A percentile compares a stretch with the other conserved stretches of the same genome.
Conservation (phyloP, 2,329 filamentous ascomycete genomes). For the Epichloe sylvatica region DNA sequence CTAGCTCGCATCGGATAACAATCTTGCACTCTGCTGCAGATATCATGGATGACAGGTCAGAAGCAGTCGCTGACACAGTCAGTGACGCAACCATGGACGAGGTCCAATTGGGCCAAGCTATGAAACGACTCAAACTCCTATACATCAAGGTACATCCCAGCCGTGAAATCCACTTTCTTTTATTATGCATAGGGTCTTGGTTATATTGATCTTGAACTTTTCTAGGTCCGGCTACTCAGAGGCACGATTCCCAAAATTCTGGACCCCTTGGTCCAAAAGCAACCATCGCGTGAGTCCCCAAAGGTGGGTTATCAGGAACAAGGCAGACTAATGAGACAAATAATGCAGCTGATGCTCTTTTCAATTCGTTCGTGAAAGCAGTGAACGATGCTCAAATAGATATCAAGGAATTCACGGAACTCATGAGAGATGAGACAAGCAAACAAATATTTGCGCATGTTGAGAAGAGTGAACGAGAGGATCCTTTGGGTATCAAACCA, state of each 20-base stretch:
- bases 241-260: constrained; percentile 26
- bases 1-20: background rate
- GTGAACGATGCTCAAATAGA: constrained; percentile 34
- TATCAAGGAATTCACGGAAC: constrained; percentile 35
- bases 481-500: constrained; percentile 41
- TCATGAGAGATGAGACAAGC: constrained; percentile 32
- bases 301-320: background rate
- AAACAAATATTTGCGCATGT: constrained; percentile 38
- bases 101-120: constrained; percentile 32
- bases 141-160: constrained; percentile 34
- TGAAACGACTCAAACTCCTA: constrained; percentile 38
- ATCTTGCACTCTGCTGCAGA: background rate
- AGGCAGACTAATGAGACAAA: constrained; percentile 2
- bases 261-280: constrained; percentile 35
- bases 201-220: constrained; percentile 9
- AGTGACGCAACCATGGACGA: constrained; percentile 26
- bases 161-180: background rate
- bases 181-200: background rate
- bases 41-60: constrained; percentile 5
- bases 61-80: background rate
- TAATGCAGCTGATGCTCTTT: constrained; percentile 34
- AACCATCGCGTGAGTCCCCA: constrained; percentile 34
- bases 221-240: constrained; percentile 21
- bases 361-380: constrained; percentile 32
- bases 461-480: constrained; percentile 36